These are phyloP conservation scores for Ogataea siamensis DNA, from an alignment of 805 yeast genomes.

Conservation along the genomic window DNA sequence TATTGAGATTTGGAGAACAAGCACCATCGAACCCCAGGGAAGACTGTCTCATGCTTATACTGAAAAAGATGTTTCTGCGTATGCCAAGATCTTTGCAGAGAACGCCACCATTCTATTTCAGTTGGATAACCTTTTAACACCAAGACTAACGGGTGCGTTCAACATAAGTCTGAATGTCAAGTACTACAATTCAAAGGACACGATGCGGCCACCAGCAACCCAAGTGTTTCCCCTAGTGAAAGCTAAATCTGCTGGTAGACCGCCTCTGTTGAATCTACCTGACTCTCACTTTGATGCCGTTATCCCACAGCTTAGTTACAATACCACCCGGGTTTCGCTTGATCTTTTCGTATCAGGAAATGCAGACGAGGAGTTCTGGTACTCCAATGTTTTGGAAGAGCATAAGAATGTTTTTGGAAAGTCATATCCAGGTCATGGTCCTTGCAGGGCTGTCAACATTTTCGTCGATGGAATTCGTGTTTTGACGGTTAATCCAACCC, in stretches of 20 bases:
- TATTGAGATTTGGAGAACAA: slow-evolving; percentile 76
- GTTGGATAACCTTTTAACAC: slow-evolving; percentile 60
- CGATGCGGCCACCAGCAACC: slow-evolving; percentile 38
- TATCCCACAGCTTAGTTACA: slow-evolving; percentile 47
- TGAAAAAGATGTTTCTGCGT: slow-evolving; percentile 64
- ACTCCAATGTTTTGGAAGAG: slow-evolving; percentile 53
- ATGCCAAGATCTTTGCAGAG: slow-evolving; percentile 46
- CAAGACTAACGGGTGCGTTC: slow-evolving; percentile 59
- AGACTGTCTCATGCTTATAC: slow-evolving; percentile 44
- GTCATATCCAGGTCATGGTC: slow-evolving; percentile 60
- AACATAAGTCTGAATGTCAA: slow-evolving; percentile 48
- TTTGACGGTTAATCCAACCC: slow-evolving; percentile 64
- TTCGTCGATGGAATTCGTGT: slow-evolving; percentile 58
- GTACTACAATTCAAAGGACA: slow-evolving; percentile 40
- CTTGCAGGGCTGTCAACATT: slow-evolving; percentile 64
- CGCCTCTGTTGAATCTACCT: slow-evolving; percentile 51
- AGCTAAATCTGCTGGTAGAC: slow-evolving; percentile 22
- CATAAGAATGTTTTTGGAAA: slow-evolving; percentile 45
- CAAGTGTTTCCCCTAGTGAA: slow-evolving; percentile 39
- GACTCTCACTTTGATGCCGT: slow-evolving; percentile 35
- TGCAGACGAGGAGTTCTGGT: slow-evolving; percentile 85
- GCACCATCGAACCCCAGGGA: slow-evolving; percentile 77
- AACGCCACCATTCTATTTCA: slow-evolving; percentile 49
- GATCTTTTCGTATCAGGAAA: slow-evolving; percentile 71
- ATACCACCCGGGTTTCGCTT: slow-evolving; percentile 59